A percentile compares a stretch with the other conserved stretches of the same genome.
These are phyloP conservation scores for Tolypocladium inflatum DNA, from an alignment of 2,329 filamentous ascomycete genomes.

Conservation along the genomic window DNA sequence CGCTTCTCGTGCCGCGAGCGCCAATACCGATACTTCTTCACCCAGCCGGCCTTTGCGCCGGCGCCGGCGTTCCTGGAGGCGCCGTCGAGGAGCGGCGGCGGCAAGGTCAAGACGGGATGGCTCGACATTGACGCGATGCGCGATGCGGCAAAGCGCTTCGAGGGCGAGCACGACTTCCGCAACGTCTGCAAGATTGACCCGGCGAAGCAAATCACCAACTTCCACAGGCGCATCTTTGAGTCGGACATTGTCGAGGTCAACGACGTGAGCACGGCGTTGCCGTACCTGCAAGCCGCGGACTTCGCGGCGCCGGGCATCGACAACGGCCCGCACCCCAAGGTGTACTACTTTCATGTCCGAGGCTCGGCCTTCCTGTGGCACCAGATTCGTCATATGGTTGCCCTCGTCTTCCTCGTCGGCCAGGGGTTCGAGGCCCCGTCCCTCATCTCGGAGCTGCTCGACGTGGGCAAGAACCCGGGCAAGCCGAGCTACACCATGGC, in stretches of 20 bases:
- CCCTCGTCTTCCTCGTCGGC: conserved; percentile 82
- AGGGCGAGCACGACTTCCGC: conserved; percentile 85
- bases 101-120: conserved; percentile 54
- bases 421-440: conserved; percentile 74
- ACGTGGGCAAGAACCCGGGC: conserved; percentile 60
- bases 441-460: conserved; percentile 65
- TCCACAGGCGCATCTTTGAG: conserved; percentile 68
- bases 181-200: conserved; percentile 95
- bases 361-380: conserved; percentile 96
- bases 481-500: conserved; percentile 87
- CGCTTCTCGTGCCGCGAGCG: conserved; percentile 88
- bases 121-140: conserved; percentile 84
- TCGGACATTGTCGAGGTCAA: conserved; percentile 67
- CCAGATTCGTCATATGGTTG: conserved; percentile 92
- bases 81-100: conserved; percentile 5
- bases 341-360: conserved; percentile 82
- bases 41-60: conserved; percentile 77
- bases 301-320: conserved; percentile 16
- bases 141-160: conserved; percentile 66
- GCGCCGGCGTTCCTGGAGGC: conserved; percentile 23
- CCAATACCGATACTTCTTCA: conserved; percentile 96
- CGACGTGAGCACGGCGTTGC: conserved; percentile 41
- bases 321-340: conserved; percentile 39
- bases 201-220: conserved; percentile 81
- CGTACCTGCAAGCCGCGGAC: conserved; percentile 39